Conservation (phyloP, 805 yeast species). For the Yarrowia phangngaensis region DNA sequence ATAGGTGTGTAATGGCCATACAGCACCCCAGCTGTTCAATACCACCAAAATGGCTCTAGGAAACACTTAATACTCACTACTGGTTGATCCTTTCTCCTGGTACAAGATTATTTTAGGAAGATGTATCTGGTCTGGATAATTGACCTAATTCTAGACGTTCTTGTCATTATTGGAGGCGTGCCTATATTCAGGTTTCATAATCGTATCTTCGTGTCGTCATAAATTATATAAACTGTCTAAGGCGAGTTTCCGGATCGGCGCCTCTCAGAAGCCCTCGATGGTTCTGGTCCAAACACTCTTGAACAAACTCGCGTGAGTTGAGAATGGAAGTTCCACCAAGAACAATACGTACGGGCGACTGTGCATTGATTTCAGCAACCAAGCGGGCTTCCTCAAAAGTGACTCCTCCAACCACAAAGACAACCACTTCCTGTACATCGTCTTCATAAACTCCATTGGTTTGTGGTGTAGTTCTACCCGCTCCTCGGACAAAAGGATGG, state of each 20-base stretch:
- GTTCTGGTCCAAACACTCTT: slow-evolving; percentile 23
- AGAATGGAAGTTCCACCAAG: slow-evolving; percentile 76
- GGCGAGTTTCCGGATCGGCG: slow-evolving; percentile 20
- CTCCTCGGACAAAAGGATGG: slow-evolving; percentile 10
- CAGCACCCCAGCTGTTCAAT: too few species aligned
- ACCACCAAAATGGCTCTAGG: too few species aligned
- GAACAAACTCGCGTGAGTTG: slow-evolving; percentile 46
- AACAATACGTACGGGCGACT: slow-evolving; percentile 53
- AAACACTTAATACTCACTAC: too few species aligned
- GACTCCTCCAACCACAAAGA: slow-evolving; percentile 69
- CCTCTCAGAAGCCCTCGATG: slow-evolving; percentile 17
- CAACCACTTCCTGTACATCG: slow-evolving; percentile 40
- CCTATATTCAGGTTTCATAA: too few species aligned
- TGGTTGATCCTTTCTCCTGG: too few species aligned
- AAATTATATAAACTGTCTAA: slow-evolving; percentile 20
- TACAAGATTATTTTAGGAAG: too few species aligned
- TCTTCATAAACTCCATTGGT: slow-evolving; percentile 30
- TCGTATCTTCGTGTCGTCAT: too few species aligned
- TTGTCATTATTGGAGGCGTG: too few species aligned
- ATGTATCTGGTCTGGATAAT: too few species aligned
- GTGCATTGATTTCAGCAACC: slow-evolving; percentile 63
- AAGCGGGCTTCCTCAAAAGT: slow-evolving; percentile 90
- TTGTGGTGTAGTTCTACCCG: slow-evolving; percentile 16
- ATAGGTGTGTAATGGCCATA: too few species aligned
- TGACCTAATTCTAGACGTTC: too few species aligned